These are phyloP conservation scores for Myxozyma sirexii DNA, from an alignment of 805 yeast species.

Conservation along the genomic window DNA sequence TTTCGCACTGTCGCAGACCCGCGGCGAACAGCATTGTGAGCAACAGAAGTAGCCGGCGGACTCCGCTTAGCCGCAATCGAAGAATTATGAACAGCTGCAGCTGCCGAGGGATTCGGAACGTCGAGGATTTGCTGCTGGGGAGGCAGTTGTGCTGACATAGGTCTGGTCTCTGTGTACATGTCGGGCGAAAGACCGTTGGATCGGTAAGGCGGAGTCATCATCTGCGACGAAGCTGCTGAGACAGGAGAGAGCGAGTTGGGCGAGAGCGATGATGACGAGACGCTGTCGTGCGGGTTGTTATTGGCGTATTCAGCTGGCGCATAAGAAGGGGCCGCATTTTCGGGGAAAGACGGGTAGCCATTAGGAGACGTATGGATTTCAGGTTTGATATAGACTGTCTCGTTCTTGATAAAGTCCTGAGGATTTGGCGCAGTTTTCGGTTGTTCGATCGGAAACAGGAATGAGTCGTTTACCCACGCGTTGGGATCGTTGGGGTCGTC, in stretches of 20 bases:
- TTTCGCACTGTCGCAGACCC: slow-evolving; percentile 6
- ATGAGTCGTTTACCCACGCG: slow-evolving; percentile 25
- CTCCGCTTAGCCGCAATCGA: slow-evolving; percentile 9
- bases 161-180: not conserved
- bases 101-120: not conserved
- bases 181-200: slow-evolving; percentile 15
- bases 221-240: slow-evolving; percentile 21
- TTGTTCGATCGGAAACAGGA: slow-evolving; percentile 26
- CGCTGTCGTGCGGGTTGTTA: not conserved
- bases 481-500: slow-evolving; percentile 22
- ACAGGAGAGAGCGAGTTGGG: slow-evolving; percentile 26
- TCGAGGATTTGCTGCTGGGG: not conserved
- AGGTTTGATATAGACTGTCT: slow-evolving; percentile 2
- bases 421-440: not conserved
- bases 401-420: not conserved
- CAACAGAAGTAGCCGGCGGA: slow-evolving; percentile 7
- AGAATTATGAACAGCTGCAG: not conserved
- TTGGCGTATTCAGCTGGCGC: slow-evolving; percentile 3
- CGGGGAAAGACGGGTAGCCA: slow-evolving; percentile 7
- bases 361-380: not conserved
- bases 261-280: slow-evolving; percentile 12
- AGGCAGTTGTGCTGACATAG: not conserved
- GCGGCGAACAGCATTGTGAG: slow-evolving; percentile 19
- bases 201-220: slow-evolving; percentile 20
- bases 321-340: not conserved